Percentiles rank a stretch among this genome's conserved stretches.
These are phyloP conservation scores for Xylaria sp. DNA, from an alignment of 2,329 filamentous ascomycete species.

Conservation along the genomic window DNA sequence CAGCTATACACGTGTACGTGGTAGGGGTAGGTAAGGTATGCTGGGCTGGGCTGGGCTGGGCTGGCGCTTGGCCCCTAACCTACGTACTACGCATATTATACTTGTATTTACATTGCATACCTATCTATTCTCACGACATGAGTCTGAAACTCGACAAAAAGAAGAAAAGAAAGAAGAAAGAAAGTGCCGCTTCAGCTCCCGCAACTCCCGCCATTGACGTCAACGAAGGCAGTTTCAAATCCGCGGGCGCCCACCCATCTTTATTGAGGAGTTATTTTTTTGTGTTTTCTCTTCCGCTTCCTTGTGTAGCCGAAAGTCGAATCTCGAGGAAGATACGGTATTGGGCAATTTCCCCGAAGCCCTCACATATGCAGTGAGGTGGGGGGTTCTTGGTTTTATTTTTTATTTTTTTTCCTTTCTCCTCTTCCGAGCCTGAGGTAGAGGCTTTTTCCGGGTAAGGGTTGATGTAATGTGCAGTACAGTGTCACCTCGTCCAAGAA, in stretches of 20 bases:
- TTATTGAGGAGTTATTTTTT: slow-evolving; percentile 16
- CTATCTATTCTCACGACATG: background rate
- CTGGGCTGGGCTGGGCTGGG: background rate
- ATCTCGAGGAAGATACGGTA: slow-evolving; percentile 27
- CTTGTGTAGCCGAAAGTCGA: slow-evolving; percentile 8
- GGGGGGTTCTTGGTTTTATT: slow-evolving; percentile 13
- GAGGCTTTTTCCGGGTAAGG: background rate
- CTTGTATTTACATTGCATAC: background rate
- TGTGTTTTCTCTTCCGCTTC: background rate
- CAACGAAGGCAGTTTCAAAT: slow-evolving; percentile 19
- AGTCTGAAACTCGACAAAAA: background rate
- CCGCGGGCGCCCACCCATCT: background rate
- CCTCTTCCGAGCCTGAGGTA: background rate
- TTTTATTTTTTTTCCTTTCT: background rate
- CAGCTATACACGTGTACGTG: slow-evolving; percentile 1
- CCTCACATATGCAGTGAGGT: slow-evolving; percentile 30
- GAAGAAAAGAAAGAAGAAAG: slow-evolving; percentile 17
- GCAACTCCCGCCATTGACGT: slow-evolving; percentile 23
- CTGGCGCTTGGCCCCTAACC: background rate
- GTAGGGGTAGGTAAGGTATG: background rate
- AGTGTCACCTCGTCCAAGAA: slow-evolving; percentile 19
- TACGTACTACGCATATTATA: background rate
- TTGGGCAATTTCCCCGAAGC: slow-evolving; percentile 38
- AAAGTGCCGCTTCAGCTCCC: slow-evolving; percentile 11
- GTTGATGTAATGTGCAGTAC: slow-evolving; percentile 15